Evolutionary conservation across 2,329 filamentous ascomycete species (phyloP), one percentile per base, ranked within the genome.

Genomic region (Neonectria punicea): DNA sequence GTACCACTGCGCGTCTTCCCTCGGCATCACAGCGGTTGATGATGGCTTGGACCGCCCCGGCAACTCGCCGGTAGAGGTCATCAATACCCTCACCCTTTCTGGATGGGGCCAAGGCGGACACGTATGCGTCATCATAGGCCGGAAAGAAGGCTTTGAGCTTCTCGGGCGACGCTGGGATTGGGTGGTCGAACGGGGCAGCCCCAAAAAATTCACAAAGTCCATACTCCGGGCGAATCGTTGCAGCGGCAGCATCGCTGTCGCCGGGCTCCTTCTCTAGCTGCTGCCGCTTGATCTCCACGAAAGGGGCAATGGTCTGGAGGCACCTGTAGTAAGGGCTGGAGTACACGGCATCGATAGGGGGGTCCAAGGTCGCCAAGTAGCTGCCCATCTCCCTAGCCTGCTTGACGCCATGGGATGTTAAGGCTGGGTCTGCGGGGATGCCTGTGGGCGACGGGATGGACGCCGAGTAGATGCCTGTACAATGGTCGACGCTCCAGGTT

Each of bases 121-220:
- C 80, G 76, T 94, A 91, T 30, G 75, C 75, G 14, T 80, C 77
- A 64, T 90, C 85, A 46, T 89, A 83, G 32, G 87, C 79, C 32
- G 90, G 89, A 77, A 97, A 97, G 68, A 93, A 86, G 20, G 78
- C 78, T 65, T 87, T 86, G 66, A 99, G 85, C 36, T 86, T 81
- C 30, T 84, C 73, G 14, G 90, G 81, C 4, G 87, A 80, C 3
- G 93, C 93, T 2, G 95, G 93, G 16, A 86, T 85, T 0, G 96
- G 96, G 75, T 98, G 96, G 59, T 92, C 86, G 79, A 97, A 98
- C 65, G 89, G 89, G 16, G 94, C 93, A 53, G 89, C 85, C 28
- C 96, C 96, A 78, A 96, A 98, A 91, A 96, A 98, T 82, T 99
- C 96, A 66, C 93, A 91, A 43, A 90, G 73, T 13, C 87, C 87